A percentile compares a stretch with the other conserved stretches of the same genome.
Conservation (phyloP, 352 stramenopile species). For the Blastocystis sp. region DNA sequence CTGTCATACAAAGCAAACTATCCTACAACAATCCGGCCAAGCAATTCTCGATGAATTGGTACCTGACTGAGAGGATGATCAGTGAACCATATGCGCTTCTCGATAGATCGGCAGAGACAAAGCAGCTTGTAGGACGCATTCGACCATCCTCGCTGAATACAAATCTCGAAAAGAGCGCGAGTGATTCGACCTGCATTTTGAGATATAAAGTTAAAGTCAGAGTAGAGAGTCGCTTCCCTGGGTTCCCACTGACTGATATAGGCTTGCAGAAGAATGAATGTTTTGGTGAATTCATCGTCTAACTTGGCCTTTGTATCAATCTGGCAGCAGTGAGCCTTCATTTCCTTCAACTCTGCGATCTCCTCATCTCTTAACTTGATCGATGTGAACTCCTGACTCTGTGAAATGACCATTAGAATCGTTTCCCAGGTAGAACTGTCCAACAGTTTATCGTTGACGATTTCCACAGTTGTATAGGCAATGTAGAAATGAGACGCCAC, state of each 20-base stretch:
- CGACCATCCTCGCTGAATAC: slow-evolving; percentile 78
- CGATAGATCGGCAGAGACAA: slow-evolving; percentile 88
- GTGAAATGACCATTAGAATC: slow-evolving; percentile 51
- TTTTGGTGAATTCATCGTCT: slow-evolving; percentile 86
- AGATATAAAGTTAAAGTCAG: slow-evolving; percentile 97
- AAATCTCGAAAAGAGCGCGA: slow-evolving; percentile 97
- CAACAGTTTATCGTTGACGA: slow-evolving; percentile 88
- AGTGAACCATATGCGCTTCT: slow-evolving; percentile 93
- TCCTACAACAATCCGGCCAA: slow-evolving; percentile 72
- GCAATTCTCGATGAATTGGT: slow-evolving; percentile 68
- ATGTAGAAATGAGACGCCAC: slow-evolving; percentile 99
- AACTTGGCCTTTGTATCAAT: slow-evolving; percentile 80
- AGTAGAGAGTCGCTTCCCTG: slow-evolving; percentile 92
- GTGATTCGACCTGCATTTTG: slow-evolving; percentile 93
- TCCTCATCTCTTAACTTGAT: slow-evolving; percentile 89
- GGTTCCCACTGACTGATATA: slow-evolving; percentile 79
- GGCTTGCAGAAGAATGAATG: slow-evolving; percentile 88
- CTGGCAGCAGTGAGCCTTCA: slow-evolving; percentile 78
- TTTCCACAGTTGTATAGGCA: slow-evolving; percentile 88
- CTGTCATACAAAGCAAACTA: slow-evolving; percentile 75
- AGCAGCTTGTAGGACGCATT: slow-evolving; percentile 75
- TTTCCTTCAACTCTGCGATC: slow-evolving; percentile 81
- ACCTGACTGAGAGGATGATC: slow-evolving; percentile 86
- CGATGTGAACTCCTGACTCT: slow-evolving; percentile 86
- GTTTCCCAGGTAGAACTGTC: slow-evolving; percentile 57